Evolutionary conservation across 1,284 basidiomycete genomes (phyloP).

Genomic region (Sparassis latifolia): DNA sequence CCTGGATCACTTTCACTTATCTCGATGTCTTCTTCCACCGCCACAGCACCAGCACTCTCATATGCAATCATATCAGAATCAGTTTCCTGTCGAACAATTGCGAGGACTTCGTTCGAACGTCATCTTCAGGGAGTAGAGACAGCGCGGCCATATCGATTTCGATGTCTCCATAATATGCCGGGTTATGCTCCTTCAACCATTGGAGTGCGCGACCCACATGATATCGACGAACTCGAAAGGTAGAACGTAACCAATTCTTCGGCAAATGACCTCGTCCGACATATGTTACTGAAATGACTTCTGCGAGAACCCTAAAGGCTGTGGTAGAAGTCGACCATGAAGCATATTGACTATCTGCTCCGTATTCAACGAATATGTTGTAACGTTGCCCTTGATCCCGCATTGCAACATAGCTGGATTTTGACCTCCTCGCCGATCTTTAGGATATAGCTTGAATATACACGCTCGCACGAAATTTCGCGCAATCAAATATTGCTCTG

Average conservation of each 20-base stretch:
- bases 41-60: not conserved
- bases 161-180: constrained; percentile 1
- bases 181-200: constrained; percentile 32
- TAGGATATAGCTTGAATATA: not conserved
- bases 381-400: not conserved
- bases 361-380: not conserved
- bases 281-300: constrained; percentile 7
- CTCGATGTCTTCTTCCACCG: not conserved
- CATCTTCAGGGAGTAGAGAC: not conserved
- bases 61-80: not conserved
- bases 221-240: not conserved
- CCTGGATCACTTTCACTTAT: not conserved
- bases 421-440: not conserved
- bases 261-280: not conserved
- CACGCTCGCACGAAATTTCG: not conserved
- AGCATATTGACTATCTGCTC: not conserved
- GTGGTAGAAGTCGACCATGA: not conserved
- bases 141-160: not conserved
- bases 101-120: not conserved
- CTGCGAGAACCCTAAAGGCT: not conserved
- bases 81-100: not conserved
- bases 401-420: not conserved
- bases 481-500: constrained; percentile 4
- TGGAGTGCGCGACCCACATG: constrained; percentile 4
- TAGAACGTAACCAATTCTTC: not conserved